A percentile compares a stretch with the other conserved stretches of the same genome.
Evolutionary conservation across 345 rosid species (phyloP).

Genomic region (Melaleuca alternifolia): DNA sequence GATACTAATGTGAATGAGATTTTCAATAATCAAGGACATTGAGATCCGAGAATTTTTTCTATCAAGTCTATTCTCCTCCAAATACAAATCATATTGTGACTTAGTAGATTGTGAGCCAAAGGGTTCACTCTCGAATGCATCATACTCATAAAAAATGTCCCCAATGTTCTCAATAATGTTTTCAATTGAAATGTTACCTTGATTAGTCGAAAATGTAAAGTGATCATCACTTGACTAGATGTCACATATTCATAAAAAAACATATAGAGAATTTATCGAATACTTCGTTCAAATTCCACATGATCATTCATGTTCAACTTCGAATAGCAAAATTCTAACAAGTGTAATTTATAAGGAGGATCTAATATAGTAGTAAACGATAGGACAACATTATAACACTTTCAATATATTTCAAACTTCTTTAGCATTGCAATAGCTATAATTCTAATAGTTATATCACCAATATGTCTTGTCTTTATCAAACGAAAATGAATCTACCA

Average conservation of each 20-base stretch:
- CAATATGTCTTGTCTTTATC: neutral
- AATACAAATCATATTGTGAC: neutral
- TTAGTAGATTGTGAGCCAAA: neutral
- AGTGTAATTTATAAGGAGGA: neutral
- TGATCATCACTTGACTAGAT: neutral
- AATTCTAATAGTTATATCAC: neutral
- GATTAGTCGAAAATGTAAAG: neutral
- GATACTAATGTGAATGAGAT: neutral
- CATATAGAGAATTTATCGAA: neutral
- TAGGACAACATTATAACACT: neutral
- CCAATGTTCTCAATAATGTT: neutral
- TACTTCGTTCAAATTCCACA: neutral
- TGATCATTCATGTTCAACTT: neutral
- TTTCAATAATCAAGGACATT: neutral
- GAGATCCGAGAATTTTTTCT: neutral
- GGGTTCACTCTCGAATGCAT: neutral
- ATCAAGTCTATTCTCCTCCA: neutral
- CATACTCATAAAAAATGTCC: neutral
- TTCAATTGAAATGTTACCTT: neutral
- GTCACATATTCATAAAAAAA: neutral
- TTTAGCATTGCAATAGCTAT: neutral
- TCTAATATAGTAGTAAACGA: neutral
- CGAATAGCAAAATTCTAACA: neutral
- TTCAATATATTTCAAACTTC: neutral
- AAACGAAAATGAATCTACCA: neutral